Base-by-base conservation (phyloP, 2,329 filamentous ascomycete genomes). In the Neurospora crassa region DNA sequence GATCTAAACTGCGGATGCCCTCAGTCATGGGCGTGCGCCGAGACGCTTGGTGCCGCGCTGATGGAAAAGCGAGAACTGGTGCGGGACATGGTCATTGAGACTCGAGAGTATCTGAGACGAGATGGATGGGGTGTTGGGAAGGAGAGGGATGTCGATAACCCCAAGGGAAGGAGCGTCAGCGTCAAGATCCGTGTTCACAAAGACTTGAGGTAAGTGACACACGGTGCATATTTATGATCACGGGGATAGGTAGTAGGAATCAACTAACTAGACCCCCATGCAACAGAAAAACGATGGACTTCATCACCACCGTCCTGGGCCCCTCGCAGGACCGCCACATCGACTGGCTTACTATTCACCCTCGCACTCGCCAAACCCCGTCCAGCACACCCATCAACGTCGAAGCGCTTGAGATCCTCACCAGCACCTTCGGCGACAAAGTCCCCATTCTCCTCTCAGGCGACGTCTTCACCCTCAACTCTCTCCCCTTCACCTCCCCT, bases 1-100 rank as follows among this genome's bases (percentile, higher is more conserved):
- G 89, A 92, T 76, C 82, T 92, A 53, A 92, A 92, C 81, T 92
- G 90, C 78, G 90, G 90, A 12, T 92, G 90, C 76, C 90, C 90
- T 8, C 90, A 92, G 79, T 87, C 87, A 6, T 92, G 90, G 90
- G 90, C 90, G 0, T 90, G 90, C 76, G 87, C 89, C 59, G 88
- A 90, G 78, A 87, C 84, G 1, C 83, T 92, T 3, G 90, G 90
- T 5, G 90, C 90, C 5, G 88, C 88, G n/a, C 81, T 92, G 42
- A 92, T 92, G 89, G 84, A 88, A 67, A 82, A 84, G 68, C 86
- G 89, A 10, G 87, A 89, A 74, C 82, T 90, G 3, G 90, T 92
- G n/a, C 84, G 87, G 3, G 86, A 88, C 72, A 91, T 92, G 84
- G 86, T 92, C 0, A 77, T 84, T 40, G 85, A 86, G 72, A 88